phyloP scores from a whole-genome alignment of 2,329 filamentous ascomycete species.

The Calycina marina region DNA sequence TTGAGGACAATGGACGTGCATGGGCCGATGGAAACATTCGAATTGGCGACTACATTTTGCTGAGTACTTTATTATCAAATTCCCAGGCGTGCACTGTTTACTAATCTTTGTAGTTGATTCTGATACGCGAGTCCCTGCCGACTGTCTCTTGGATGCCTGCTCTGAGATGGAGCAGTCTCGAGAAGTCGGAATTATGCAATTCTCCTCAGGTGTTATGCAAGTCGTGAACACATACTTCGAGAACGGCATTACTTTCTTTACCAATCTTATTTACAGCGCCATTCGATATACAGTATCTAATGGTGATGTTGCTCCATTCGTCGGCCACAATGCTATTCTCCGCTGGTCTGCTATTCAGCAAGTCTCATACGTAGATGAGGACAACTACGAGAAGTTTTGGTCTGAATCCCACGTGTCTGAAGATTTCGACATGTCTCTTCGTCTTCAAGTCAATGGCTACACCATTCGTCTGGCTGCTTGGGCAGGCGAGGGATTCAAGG shows the following conservation, averaged over 20 bases:
- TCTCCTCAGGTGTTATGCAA: constrained; percentile 66
- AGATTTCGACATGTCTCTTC: constrained; percentile 71
- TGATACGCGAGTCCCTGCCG: constrained; percentile 62
- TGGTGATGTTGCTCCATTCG: constrained; percentile 64
- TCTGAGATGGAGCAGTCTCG: constrained; percentile 72
- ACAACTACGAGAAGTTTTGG: constrained; percentile 69
- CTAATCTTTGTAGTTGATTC: constrained; percentile 40
- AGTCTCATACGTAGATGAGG: constrained; percentile 53
- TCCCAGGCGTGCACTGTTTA: background rate
- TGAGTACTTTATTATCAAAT: constrained; percentile 30
- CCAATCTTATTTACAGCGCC: constrained; percentile 61
- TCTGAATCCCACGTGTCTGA: constrained; percentile 68
- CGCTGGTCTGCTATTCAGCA: constrained; percentile 65
- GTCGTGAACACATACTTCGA: constrained; percentile 62
- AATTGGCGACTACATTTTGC: constrained; percentile 67
- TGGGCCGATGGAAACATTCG: constrained; percentile 80
- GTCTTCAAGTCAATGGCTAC: constrained; percentile 58
- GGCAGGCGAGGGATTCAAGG: constrained; percentile 64
- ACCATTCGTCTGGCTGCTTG: constrained; percentile 60
- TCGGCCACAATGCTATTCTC: constrained; percentile 67
- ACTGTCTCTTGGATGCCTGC: constrained; percentile 66
- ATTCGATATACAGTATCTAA: constrained; percentile 67
- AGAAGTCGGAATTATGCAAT: constrained; percentile 67
- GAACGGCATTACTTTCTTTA: constrained; percentile 57
- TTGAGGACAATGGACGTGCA: constrained; percentile 53